These are phyloP conservation scores for Aulographum hederae DNA, from an alignment of 2,329 filamentous ascomycete species.

Conservation along the genomic window DNA sequence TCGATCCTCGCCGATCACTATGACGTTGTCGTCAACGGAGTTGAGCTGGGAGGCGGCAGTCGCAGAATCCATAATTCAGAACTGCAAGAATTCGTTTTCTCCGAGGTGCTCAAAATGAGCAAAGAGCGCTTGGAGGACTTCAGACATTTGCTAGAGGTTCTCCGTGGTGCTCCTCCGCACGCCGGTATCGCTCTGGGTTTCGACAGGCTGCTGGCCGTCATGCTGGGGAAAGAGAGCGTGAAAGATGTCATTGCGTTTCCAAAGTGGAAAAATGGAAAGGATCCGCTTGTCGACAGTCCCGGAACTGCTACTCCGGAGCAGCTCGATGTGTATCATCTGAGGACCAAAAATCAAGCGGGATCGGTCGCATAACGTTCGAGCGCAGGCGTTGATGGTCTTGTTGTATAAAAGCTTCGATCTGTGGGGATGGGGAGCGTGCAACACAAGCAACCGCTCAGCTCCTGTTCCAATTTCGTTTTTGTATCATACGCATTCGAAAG, in stretches of 20 bases:
- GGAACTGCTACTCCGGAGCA: constrained; percentile 44
- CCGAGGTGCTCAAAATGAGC: constrained; percentile 64
- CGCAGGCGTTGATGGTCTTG: no score
- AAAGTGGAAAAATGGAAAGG: constrained; percentile 80
- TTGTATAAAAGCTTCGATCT: no score
- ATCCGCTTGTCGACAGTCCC: constrained; percentile 66
- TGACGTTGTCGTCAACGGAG: constrained; percentile 86
- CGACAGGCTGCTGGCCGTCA: constrained; percentile 65
- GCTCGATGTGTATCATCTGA: constrained; percentile 40
- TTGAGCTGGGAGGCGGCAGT: constrained; percentile 85
- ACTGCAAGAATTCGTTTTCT: constrained; percentile 72
- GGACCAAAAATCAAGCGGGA: no score
- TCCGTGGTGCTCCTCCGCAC: constrained; percentile 83
- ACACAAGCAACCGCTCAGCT: no score
- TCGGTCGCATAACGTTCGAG: no score
- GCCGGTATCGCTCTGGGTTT: constrained; percentile 88
- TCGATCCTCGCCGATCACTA: constrained; percentile 72
- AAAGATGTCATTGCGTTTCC: constrained; percentile 94
- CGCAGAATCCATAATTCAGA: constrained; percentile 74
- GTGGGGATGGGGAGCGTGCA: no score
- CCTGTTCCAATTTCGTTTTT: no score
- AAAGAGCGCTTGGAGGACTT: constrained; percentile 61
- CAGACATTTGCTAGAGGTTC: constrained; percentile 62
- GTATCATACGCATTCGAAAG: no score
- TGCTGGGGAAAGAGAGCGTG: constrained; percentile 61